Base-by-base conservation (phyloP, 2,329 filamentous ascomycete species). In the Fusarium keratoplasticum region DNA sequence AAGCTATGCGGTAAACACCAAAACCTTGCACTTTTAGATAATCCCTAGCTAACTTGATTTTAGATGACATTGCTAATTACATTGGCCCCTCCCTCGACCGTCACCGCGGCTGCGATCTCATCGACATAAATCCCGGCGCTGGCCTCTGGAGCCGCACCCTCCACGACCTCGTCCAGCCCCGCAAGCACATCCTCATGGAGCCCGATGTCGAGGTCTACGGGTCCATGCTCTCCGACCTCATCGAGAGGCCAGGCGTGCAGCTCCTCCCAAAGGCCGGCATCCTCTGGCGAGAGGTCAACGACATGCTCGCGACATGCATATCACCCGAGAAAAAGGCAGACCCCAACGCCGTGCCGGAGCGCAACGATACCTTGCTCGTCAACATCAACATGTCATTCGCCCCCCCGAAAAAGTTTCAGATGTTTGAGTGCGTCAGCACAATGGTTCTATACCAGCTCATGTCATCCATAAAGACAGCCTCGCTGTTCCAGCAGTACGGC, bases 111-210 rank as follows among this genome's bases (percentile, higher is more conserved):
- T 95, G 95, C 83, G 95, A 97, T 77, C 88, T 98, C 52, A 86
- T 99, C 77, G 96, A 98, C 80, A 85, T 98, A 65, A 94, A 95
- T 81, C 96, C 96, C 0, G 95, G 95, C 16, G 85, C 85, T 1
- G 94, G 95, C 10, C 63, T 97, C 3, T 96, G 93, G 90, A 97
- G 95, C 36, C 86, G 86, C 31, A 94, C 92, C 77, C 85, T 98
- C 1, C 91, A 98, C 80, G 87, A 94, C 0, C 84, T 89, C 54
- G 86, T 99, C 9, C 84, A 94, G 77, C 96, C 96, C 6, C 91
- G 95, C 66, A 91, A 90, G 6, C 96, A 99, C 84, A 84, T 98
- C 52, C 86, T 99, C 47, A 87, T 98, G 82, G 95, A 98, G 78
- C 91, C 92, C 4, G 89, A 94, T 36, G 81, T 83, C 3, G 82